Conservation (phyloP, 108 stramenopile species). For the Epipyxis sp. region DNA sequence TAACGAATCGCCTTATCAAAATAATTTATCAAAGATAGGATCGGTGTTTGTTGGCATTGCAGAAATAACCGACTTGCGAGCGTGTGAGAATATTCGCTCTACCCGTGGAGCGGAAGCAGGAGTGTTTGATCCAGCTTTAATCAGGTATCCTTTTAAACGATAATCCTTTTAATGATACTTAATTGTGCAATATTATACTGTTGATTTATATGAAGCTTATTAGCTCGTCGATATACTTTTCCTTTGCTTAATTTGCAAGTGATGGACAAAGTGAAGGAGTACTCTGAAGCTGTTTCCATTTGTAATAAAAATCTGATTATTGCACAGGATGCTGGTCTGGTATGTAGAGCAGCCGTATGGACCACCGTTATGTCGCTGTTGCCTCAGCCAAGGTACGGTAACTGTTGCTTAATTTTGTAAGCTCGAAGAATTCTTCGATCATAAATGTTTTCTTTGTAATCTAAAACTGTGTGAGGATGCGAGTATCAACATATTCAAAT, state of each 20-base stretch:
- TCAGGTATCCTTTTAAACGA: background rate
- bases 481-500: too few species aligned
- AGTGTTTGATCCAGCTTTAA: conserved; percentile 1
- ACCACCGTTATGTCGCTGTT: background rate
- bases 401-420: too few species aligned
- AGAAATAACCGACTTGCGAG: too few species aligned
- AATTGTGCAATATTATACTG: background rate
- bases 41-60: too few species aligned
- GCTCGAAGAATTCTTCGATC: too few species aligned
- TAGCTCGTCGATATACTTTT: background rate
- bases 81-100: too few species aligned
- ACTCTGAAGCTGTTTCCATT: background rate
- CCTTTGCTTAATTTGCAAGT: background rate
- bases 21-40: too few species aligned
- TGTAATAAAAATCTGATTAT: background rate
- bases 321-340: background rate
- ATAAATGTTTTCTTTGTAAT: too few species aligned
- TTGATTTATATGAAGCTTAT: background rate
- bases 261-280: background rate
- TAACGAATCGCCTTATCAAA: too few species aligned
- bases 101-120: background rate
- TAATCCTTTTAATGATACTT: background rate
- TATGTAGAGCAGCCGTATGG: background rate
- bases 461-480: too few species aligned
- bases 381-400: background rate